Conservation (phyloP, 2,329 filamentous ascomycete genomes). For the Apiospora hydei region DNA sequence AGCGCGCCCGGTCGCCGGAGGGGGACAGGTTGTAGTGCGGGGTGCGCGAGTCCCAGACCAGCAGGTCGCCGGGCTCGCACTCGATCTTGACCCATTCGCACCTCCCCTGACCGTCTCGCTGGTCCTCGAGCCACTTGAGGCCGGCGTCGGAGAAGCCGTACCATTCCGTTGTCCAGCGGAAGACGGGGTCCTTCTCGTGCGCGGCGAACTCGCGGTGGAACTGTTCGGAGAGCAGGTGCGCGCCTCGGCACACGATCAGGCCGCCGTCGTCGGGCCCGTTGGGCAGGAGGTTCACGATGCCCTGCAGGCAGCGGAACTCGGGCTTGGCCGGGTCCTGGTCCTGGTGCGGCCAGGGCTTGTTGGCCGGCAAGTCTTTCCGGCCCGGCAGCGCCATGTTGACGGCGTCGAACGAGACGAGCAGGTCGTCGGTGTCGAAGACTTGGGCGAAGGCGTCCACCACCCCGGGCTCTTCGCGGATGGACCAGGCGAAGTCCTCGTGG, state of each 20-base stretch:
- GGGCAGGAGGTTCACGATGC: constrained; percentile 54
- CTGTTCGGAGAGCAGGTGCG: constrained; percentile 38
- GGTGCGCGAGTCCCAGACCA: constrained; percentile 47
- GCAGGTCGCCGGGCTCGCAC: constrained; percentile 52
- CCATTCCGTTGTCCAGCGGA: constrained; percentile 45
- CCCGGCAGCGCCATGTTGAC: constrained; percentile 52
- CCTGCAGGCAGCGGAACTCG: constrained; percentile 59
- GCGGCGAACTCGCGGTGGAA: constrained; percentile 44
- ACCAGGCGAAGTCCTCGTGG: constrained; percentile 58
- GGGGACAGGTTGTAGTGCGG: constrained; percentile 50
- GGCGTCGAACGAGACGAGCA: constrained; percentile 59
- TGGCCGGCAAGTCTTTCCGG: constrained; percentile 41
- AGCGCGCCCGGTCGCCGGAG: constrained; percentile 40
- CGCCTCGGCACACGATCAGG: constrained; percentile 44
- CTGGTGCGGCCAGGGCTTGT: constrained; percentile 55
- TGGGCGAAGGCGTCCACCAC: constrained; percentile 54
- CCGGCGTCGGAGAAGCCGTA: constrained; percentile 46
- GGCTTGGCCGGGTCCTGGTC: constrained; percentile 52
- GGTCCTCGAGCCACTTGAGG: constrained; percentile 42
- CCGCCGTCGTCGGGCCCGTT: constrained; percentile 46
- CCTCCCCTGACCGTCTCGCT: background rate
- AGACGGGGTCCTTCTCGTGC: constrained; percentile 38
- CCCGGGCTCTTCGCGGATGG: constrained; percentile 52
- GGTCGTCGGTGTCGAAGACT: constrained; percentile 52
- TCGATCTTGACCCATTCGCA: constrained; percentile 42